Conservation (phyloP, 768 basidiomycete genomes). For the Fomitopsis pulvina region DNA sequence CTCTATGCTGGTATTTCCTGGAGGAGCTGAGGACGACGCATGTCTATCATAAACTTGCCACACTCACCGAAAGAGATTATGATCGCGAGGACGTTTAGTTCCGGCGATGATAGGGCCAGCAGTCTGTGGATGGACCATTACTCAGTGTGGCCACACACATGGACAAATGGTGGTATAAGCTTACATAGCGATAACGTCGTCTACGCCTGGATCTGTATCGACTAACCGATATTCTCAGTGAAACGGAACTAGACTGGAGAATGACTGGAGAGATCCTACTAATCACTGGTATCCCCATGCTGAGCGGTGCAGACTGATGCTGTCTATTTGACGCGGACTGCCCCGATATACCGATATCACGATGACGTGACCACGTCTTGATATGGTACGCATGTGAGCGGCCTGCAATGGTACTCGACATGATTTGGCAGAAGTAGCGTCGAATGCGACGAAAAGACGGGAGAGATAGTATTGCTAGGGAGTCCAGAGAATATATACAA, state of each 20-base stretch:
- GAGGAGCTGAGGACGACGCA: neutral
- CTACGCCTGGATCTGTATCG: slow-evolving; percentile 84
- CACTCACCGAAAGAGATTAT: slow-evolving; percentile 67
- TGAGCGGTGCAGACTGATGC: neutral
- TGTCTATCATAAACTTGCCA: neutral
- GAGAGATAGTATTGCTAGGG: too few relatives aligned
- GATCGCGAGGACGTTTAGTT: slow-evolving; percentile 73
- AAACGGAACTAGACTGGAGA: too few relatives aligned
- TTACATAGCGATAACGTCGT: slow-evolving; percentile 75
- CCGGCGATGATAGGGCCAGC: slow-evolving; percentile 75
- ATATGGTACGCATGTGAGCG: too few relatives aligned
- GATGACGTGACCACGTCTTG: too few relatives aligned
- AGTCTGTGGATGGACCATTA: slow-evolving; percentile 35
- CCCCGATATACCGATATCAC: too few relatives aligned
- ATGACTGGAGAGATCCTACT: slow-evolving; percentile 41
- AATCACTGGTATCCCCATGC: slow-evolving; percentile 48
- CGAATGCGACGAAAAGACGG: too few relatives aligned
- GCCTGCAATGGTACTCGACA: neutral
- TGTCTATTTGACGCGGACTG: too few relatives aligned
- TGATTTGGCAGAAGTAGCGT: too few relatives aligned
- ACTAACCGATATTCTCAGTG: slow-evolving; percentile 36
- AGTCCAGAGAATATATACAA: too few relatives aligned
- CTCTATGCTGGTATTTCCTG: slow-evolving; percentile 68
- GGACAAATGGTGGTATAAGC: slow-evolving; percentile 13
- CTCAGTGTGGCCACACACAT: neutral